phyloP scores from a whole-genome alignment of 2,329 filamentous ascomycete genomes.

The Drechmeria coniospora region DNA sequence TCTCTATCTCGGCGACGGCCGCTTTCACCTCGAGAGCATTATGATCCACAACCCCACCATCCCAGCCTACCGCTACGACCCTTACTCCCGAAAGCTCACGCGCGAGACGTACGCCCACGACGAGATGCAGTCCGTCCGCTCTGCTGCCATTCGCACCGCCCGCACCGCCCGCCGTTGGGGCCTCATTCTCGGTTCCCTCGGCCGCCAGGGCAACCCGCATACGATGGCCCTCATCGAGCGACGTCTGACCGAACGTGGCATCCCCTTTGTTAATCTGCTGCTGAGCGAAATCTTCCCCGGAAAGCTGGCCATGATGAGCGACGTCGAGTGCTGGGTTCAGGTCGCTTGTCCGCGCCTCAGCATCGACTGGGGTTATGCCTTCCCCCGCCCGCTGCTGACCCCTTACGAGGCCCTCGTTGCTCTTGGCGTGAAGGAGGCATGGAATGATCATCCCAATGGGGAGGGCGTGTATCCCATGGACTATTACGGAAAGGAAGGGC shows the following conservation, averaged over 20 bases:
- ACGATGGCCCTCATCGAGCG: constrained; percentile 78
- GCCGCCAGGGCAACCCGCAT: constrained; percentile 88
- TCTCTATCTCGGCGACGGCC: constrained; percentile 79
- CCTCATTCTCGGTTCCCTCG: constrained; percentile 80
- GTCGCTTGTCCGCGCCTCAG: constrained; percentile 92
- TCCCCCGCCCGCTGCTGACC: constrained; percentile 72
- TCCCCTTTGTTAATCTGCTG: constrained; percentile 72
- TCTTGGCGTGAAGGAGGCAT: constrained; percentile 64
- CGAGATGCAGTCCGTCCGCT: constrained; percentile 72
- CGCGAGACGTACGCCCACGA: constrained; percentile 84
- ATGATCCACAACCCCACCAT: constrained; percentile 96
- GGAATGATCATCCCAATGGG: constrained; percentile 31
- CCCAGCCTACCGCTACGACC: constrained; percentile 90
- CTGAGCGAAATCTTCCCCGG: constrained; percentile 94
- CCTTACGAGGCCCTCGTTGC: constrained; percentile 91
- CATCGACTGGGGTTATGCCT: constrained; percentile 98
- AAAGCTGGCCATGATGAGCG: constrained; percentile 82
- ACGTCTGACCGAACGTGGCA: constrained; percentile 52
- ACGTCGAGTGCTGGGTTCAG: constrained; percentile 97
- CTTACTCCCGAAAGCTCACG: constrained; percentile 83
- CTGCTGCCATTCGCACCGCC: constrained; percentile 61
- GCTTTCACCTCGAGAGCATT: constrained; percentile 92
- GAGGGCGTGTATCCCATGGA: constrained; percentile 85
- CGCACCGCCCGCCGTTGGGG: constrained; percentile 79
- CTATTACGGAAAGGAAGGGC: constrained; percentile 83